A percentile compares a stretch with the other conserved stretches of the same genome.
Conservation (phyloP, 352 stramenopile species). For the Globisporangium cystogenes region DNA sequence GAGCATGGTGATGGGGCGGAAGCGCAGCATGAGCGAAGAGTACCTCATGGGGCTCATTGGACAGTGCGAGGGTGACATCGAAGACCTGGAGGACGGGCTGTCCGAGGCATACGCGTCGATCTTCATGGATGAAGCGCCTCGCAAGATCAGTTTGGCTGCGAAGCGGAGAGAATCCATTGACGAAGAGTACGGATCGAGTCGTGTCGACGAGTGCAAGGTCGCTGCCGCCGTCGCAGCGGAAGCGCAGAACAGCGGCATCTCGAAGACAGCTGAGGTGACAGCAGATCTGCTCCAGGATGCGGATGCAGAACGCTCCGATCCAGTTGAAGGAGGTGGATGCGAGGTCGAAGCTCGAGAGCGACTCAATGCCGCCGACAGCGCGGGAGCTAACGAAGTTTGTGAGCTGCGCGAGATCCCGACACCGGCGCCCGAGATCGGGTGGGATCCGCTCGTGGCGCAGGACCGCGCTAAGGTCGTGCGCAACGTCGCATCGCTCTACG, state of each 20-base stretch:
- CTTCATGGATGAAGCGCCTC: background rate
- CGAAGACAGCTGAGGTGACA: too few relatives aligned
- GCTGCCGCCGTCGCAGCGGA: too few relatives aligned
- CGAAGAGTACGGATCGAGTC: background rate
- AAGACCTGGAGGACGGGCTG: constrained; percentile 13
- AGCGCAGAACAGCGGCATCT: too few relatives aligned
- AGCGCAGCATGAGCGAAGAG: constrained; percentile 14
- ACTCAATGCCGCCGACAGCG: background rate
- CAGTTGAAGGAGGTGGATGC: too few relatives aligned
- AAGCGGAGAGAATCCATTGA: background rate
- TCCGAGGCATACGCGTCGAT: constrained; percentile 12
- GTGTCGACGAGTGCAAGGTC: background rate
- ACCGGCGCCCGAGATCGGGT: constrained; percentile 10
- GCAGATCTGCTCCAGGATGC: too few relatives aligned
- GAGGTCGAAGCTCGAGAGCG: background rate
- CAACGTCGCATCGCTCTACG: constrained; percentile 19
- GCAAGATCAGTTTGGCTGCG: background rate
- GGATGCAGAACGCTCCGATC: too few relatives aligned
- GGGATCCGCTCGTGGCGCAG: constrained; percentile 14
- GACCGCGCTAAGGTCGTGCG: constrained; percentile 14
- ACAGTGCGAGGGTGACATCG: constrained; percentile 13
- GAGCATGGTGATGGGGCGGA: constrained; percentile 8
- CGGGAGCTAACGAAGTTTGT: background rate
- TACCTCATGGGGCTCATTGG: constrained; percentile 9
- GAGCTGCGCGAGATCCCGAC: background rate